Evolutionary conservation across 495 filamentous ascomycete genomes (phyloP).

Genomic region (Stereocaulon alpinum): DNA sequence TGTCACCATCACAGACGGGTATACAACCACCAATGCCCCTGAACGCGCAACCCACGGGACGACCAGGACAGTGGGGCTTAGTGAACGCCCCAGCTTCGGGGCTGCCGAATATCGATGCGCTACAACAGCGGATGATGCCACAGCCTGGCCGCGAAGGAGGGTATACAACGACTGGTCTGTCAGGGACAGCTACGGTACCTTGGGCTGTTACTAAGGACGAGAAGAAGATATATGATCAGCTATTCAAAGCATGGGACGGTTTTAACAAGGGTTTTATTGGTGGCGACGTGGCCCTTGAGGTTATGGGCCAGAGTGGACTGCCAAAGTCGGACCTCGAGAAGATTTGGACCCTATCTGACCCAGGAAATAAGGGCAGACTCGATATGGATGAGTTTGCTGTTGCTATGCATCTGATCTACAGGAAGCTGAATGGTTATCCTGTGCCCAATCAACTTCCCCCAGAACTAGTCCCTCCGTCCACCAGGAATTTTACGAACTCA

Average conservation of each 20-base stretch:
- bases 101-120: constrained; percentile 82
- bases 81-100: constrained; percentile 88
- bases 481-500: constrained; percentile 84
- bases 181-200: constrained; percentile 88
- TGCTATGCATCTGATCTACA: constrained; percentile 97
- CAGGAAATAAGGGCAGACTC: constrained; percentile 82
- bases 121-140: constrained; percentile 97
- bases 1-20: constrained; percentile 56
- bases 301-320: constrained; percentile 91
- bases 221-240: constrained; percentile 90
- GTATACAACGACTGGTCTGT: constrained; percentile 78
- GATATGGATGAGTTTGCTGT: constrained; percentile 98
- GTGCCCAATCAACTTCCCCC: constrained; percentile 84
- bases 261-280: constrained; percentile 86
- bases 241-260: constrained; percentile 97
- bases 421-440: constrained; percentile 91
- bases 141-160: constrained; percentile 87
- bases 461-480: constrained; percentile 91
- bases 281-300: constrained; percentile 91
- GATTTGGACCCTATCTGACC: constrained; percentile 92
- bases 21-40: constrained; percentile 46
- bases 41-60: constrained; percentile 88
- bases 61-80: constrained; percentile 95
- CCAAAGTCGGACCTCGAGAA: constrained; percentile 81
- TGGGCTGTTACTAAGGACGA: constrained; percentile 99